Evolutionary conservation across 2,329 filamentous ascomycete species (phyloP).

Genomic region (Neurospora crassa): DNA sequence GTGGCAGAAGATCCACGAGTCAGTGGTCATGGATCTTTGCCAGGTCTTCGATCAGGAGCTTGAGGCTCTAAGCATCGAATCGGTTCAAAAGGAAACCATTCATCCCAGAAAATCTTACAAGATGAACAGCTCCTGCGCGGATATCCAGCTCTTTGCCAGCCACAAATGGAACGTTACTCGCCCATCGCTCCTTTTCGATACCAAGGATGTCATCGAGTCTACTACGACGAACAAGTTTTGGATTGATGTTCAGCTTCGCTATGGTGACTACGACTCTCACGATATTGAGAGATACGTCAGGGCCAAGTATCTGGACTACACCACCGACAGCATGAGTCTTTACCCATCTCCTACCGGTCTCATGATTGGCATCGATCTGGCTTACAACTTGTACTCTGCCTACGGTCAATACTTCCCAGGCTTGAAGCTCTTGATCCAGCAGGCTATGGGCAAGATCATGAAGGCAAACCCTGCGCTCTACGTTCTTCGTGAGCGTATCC

Average conservation of each 20-base stretch:
- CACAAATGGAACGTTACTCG: slow-evolving; percentile 98
- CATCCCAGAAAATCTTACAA: slow-evolving; percentile 99
- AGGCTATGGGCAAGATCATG: slow-evolving; percentile 99
- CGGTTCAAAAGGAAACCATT: slow-evolving; percentile 97
- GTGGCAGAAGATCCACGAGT: slow-evolving; percentile 99
- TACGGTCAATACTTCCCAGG: slow-evolving; percentile 99
- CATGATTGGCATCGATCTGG: slow-evolving; percentile 96
- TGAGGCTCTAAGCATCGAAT: slow-evolving; percentile 91
- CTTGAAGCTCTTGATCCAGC: slow-evolving; percentile 87
- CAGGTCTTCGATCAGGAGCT: slow-evolving; percentile 98
- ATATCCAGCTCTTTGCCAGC: slow-evolving; percentile 91
- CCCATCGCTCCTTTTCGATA: slow-evolving; percentile 88
- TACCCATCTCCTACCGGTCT: slow-evolving; percentile 94
- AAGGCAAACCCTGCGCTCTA: slow-evolving; percentile 97
- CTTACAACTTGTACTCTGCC: slow-evolving; percentile 96
- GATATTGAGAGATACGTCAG: slow-evolving; percentile 97
- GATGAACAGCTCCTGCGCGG: slow-evolving; percentile 99
- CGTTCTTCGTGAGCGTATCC: slow-evolving; percentile 91
- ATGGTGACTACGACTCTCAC: slow-evolving; percentile 97
- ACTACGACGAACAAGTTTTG: slow-evolving; percentile 99
- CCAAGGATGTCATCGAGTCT: slow-evolving; percentile 87
- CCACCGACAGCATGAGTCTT: slow-evolving; percentile 96
- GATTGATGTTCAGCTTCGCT: slow-evolving; percentile 92
- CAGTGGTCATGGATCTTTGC: slow-evolving; percentile 96
- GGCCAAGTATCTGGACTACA: slow-evolving; percentile 98